Percentiles rank a stretch among this genome's conserved stretches.
Evolutionary conservation across 495 filamentous ascomycete species (phyloP).

Genomic region (Penicillium robsamsonii): DNA sequence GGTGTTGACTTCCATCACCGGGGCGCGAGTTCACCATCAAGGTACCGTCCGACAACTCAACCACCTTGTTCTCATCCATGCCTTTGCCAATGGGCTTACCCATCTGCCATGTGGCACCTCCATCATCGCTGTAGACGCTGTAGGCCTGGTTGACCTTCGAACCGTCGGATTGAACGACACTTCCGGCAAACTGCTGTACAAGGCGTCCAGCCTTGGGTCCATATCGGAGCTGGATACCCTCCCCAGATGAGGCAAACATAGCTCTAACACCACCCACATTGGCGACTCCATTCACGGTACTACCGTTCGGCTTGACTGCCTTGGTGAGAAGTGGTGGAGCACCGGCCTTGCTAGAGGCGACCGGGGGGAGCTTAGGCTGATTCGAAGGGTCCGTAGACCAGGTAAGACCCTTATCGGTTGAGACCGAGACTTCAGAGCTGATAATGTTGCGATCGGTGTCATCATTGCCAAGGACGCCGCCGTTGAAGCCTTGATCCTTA

Average conservation of each 20-base stretch:
- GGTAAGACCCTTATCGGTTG: not conserved
- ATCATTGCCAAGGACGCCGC: not conserved
- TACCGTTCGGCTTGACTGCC: not conserved
- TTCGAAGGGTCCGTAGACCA: not conserved
- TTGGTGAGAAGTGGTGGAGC: not conserved
- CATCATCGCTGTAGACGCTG: not conserved
- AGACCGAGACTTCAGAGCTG: not conserved
- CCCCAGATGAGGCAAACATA: not conserved
- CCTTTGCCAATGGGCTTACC: not conserved
- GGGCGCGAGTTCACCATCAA: not conserved
- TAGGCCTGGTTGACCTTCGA: not conserved
- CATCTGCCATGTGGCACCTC: not conserved
- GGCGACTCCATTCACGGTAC: not conserved
- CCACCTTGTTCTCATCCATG: conserved; percentile 1
- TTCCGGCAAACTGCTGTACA: not conserved
- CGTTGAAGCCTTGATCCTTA: not conserved
- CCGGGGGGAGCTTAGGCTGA: not conserved
- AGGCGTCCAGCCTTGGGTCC: not conserved
- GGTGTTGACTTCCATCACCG: not conserved
- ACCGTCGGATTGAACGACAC: not conserved
- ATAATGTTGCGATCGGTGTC: not conserved
- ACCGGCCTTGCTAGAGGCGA: not conserved
- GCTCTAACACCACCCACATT: not conserved
- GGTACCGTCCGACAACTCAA: not conserved
- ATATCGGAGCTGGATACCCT: not conserved